These are phyloP conservation scores for Penicillium longicatenatum DNA, from an alignment of 495 filamentous ascomycete species.

Conservation along the genomic window DNA sequence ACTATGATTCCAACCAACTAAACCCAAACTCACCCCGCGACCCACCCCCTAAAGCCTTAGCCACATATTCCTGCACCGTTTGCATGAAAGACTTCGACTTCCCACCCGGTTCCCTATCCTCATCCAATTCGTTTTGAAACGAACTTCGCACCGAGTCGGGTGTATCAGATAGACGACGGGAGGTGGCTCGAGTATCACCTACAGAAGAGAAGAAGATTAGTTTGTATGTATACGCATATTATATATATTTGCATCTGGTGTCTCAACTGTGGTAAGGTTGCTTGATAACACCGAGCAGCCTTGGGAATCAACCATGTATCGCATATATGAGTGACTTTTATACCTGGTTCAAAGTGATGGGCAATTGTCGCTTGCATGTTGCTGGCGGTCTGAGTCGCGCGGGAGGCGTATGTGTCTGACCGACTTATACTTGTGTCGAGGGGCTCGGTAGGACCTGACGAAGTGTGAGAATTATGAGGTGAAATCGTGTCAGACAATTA, in stretches of 20 bases:
- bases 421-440: constrained; percentile 14
- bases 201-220: not conserved
- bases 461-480: not conserved
- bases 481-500: not conserved
- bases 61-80: constrained; percentile 27
- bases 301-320: no score
- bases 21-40: constrained; percentile 22
- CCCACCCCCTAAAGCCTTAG: constrained; percentile 32
- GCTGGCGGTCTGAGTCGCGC: constrained; percentile 23
- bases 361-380: constrained; percentile 23
- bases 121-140: constrained; percentile 5
- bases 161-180: constrained; percentile 32
- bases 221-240: not conserved
- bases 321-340: not conserved
- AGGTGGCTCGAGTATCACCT: constrained; percentile 32
- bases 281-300: no score
- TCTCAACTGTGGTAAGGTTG: no score
- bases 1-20: not conserved
- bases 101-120: not conserved
- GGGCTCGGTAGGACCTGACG: constrained; percentile 19
- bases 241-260: no score
- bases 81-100: constrained; percentile 18
- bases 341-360: constrained; percentile 32
- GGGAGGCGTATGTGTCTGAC: constrained; percentile 15
- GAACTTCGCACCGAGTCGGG: constrained; percentile 13